Evolutionary conservation across 2,329 filamentous ascomycete species (phyloP).

Genomic region (Monosporascus sp.): DNA sequence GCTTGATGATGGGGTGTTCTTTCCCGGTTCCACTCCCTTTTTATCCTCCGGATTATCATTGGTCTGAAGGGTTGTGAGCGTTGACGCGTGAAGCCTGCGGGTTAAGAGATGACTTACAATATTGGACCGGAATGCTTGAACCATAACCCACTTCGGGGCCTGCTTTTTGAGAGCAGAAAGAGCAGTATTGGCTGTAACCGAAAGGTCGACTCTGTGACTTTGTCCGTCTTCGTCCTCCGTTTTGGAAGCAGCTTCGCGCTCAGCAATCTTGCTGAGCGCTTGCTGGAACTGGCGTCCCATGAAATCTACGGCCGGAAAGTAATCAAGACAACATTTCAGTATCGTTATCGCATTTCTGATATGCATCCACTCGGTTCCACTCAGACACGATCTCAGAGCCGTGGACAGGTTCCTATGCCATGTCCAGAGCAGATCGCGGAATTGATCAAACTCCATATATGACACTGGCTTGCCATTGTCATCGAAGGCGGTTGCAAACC

Average conservation of each 20-base stretch:
- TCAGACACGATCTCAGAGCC: slow-evolving; percentile 77
- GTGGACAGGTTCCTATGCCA: slow-evolving; percentile 83
- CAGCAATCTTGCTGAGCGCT: slow-evolving; percentile 61
- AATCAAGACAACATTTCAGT: slow-evolving; percentile 71
- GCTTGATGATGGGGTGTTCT: slow-evolving; percentile 28
- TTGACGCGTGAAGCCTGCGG: slow-evolving; percentile 5
- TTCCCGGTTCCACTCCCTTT: slow-evolving; percentile 30
- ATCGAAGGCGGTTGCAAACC: slow-evolving; percentile 72
- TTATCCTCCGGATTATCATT: slow-evolving; percentile 33
- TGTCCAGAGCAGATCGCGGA: slow-evolving; percentile 77
- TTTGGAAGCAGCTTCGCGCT: slow-evolving; percentile 52
- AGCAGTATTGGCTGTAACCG: slow-evolving; percentile 67
- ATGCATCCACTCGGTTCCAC: slow-evolving; percentile 89
- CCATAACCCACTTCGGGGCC: slow-evolving; percentile 65
- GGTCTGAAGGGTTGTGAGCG: slow-evolving; percentile 37
- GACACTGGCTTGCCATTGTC: slow-evolving; percentile 63
- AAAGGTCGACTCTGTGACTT: slow-evolving; percentile 65
- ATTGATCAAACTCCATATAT: slow-evolving; percentile 79
- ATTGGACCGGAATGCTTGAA: slow-evolving; percentile 66
- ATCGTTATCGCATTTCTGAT: slow-evolving; percentile 93
- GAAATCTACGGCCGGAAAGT: slow-evolving; percentile 86
- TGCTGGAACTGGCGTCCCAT: slow-evolving; percentile 67
- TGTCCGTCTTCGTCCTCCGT: slow-evolving; percentile 43
- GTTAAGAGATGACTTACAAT: slow-evolving; percentile 41
- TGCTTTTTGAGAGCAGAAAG: slow-evolving; percentile 64